Base-by-base conservation (phyloP, 2,329 filamentous ascomycete genomes). In the Onygena corvina region DNA sequence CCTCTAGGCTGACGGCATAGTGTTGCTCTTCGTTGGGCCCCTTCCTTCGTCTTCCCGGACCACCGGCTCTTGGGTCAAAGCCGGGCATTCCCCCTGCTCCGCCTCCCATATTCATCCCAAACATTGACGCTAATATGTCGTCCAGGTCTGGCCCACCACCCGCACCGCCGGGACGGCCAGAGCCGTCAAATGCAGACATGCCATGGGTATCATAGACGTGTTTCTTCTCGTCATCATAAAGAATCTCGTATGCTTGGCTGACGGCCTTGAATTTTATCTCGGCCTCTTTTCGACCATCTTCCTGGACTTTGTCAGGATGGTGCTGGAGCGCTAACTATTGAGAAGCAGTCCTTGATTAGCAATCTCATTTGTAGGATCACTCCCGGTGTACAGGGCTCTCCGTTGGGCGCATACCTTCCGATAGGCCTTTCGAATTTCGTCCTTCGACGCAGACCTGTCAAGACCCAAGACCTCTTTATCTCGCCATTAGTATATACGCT, bases 191-290 rank as follows among this genome's bases (percentile, higher is more conserved):
- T 52, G 90, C 92, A 36, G 85, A 79, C 89, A 96, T 95, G 70
- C 92, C 92, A 64, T 94, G 86, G 54, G 80, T 81, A 63, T 98
- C 92, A 72, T 98, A 98, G 54, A 93, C 70, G 50, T 85, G 77
- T 61, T 92, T 84, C 68, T 94, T 95, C 54, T 96, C 81, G 55
- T 96, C 90, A 74, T 98, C 90, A 70, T 80, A 84, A 50, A 98
- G 86, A 64, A 98, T 96, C 65, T 98, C 92, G 74, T 98, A 98
- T 59, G 92, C 92, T 70, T 93, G 84, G 52, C 85, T 89, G 51
- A 94, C 83, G 49, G 81, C 74, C 71, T 98, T 98, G 80, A 98
- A 98, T 63, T 83, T 88, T 62, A 81, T 76, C 67, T 96, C 92
- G 53, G 92, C 87, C 57, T 83, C 49, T 47, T 54, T 50, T 58